Evolutionary conservation across 768 basidiomycete genomes (phyloP).

Genomic region (Clitopilus hobsonii): DNA sequence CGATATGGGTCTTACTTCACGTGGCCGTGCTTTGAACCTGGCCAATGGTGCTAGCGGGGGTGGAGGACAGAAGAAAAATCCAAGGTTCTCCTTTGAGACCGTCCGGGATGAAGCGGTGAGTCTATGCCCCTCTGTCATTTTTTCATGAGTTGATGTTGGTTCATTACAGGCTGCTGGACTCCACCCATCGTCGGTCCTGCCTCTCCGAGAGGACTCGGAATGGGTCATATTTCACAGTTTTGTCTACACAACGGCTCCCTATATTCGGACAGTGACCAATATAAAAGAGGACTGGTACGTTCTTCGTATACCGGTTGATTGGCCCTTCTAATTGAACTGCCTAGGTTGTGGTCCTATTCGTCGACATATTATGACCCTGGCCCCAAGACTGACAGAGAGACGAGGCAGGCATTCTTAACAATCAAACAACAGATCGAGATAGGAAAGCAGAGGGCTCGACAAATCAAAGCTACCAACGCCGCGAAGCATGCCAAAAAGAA

Average conservation of each 20-base stretch:
- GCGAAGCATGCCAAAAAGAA: neutral
- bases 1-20: neutral
- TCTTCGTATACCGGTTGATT: too few species aligned
- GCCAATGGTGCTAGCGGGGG: too few species aligned
- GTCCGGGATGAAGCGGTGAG: slow-evolving; percentile 52
- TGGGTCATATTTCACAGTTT: slow-evolving; percentile 96
- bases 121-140: neutral
- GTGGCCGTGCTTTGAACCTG: too few species aligned
- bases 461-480: too few species aligned
- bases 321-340: too few species aligned
- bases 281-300: slow-evolving; percentile 83
- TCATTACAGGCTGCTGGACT: slow-evolving; percentile 25
- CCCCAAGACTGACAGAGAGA: neutral
- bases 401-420: neutral
- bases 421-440: neutral
- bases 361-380: neutral
- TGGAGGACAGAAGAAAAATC: slow-evolving; percentile 52
- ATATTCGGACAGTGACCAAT: slow-evolving; percentile 89
- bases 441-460: neutral
- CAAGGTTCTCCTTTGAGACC: slow-evolving; percentile 92
- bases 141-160: neutral
- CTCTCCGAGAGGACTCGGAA: slow-evolving; percentile 76
- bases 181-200: slow-evolving; percentile 81
- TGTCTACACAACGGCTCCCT: slow-evolving; percentile 82
- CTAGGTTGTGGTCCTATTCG: too few species aligned